Base-by-base conservation (phyloP, 495 filamentous ascomycete species). In the Umbilicaria muhlenbergii region DNA sequence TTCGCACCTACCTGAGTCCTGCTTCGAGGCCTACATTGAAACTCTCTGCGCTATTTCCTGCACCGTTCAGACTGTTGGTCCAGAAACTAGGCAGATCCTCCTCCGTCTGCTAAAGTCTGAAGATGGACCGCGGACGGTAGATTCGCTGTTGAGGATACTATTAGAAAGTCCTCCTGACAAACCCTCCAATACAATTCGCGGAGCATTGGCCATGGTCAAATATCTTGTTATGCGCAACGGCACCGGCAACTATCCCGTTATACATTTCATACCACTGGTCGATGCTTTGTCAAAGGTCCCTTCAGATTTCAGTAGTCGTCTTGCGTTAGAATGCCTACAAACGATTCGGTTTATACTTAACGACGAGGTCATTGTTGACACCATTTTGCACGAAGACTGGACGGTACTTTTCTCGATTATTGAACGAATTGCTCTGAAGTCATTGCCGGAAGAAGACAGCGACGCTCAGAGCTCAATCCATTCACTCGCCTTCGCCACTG, bases 31-130 rank as follows among this genome's bases (percentile, higher is more conserved):
- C 42, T 83, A 84, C 51, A 62, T 95, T 16, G 77, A 84, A 54
- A 73, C 91, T 13, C 68, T 95, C 40, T 89, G 84, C 60, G 80
- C 78, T 43, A 84, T 89, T 19, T 81, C 87, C 56, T 77, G 80
- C 39, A 74, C 85, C 15, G 73, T 93, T 15, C 73, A 70, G 31
- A 67, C 68, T 39, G 68, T 8, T 28, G 24, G 24, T 6, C 6
- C 3, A 5, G 24, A 28, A 28, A 28, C 24, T 8, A 28, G 6
- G 5, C 5, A 28, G 5, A 28, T 28, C 24, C 24, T 28, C 6
- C 8, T 28, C 24, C 3, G 24, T 11, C 35, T 51, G 21, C 33
- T 47, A 31, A 21, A 4, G 32, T 32, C 36, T 11, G 32, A 11
- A 11, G 21, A 38, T 28, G 37, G 33, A 24, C 24, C 17, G 15